Evolutionary conservation across 108 stramenopile species (phyloP).

Genomic region (Conticribra weissflogii): DNA sequence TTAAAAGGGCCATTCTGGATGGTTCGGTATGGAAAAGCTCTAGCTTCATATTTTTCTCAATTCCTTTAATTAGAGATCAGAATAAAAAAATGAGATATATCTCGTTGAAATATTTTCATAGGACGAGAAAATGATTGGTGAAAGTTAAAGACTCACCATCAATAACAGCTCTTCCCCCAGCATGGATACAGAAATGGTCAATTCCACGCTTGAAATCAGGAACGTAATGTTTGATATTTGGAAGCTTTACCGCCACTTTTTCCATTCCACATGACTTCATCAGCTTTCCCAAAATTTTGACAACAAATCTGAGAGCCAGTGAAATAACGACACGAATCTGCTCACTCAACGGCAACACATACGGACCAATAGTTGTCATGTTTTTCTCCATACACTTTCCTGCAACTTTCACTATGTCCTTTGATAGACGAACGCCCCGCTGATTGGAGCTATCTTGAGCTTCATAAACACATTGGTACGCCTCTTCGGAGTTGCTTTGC

Average conservation of each 20-base stretch:
- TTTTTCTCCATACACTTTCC: slow-evolving; percentile 98
- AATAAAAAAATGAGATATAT: neutral
- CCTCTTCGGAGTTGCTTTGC: slow-evolving; percentile 86
- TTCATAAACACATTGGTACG: slow-evolving; percentile 95
- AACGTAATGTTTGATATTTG: slow-evolving; percentile 80
- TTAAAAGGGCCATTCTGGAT: slow-evolving; percentile 88
- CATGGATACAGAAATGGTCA: slow-evolving; percentile 99
- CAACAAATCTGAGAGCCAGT: slow-evolving; percentile 53
- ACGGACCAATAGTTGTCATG: slow-evolving; percentile 93
- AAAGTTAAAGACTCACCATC: slow-evolving; percentile 91
- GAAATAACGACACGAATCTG: slow-evolving; percentile 85
- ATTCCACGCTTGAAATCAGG: slow-evolving; percentile 98
- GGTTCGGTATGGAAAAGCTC: slow-evolving; percentile 92
- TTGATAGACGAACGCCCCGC: slow-evolving; percentile 92
- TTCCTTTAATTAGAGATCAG: slow-evolving; percentile 54
- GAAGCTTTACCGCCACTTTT: slow-evolving; percentile 61
- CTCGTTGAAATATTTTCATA: neutral
- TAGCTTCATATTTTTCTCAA: slow-evolving; percentile 97
- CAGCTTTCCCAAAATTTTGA: slow-evolving; percentile 57
- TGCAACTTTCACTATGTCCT: slow-evolving; percentile 97
- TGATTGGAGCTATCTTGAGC: slow-evolving; percentile 83
- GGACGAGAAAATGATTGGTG: slow-evolving; percentile 7
- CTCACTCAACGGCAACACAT: slow-evolving; percentile 92
- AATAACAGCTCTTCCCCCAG: slow-evolving; percentile 96
- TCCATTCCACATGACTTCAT: slow-evolving; percentile 51